Evolutionary conservation across 371 early-diverging fungal genomes (phyloP), one percentile per base, ranked within the genome.

Genomic region (Smittium mucronatum): DNA sequence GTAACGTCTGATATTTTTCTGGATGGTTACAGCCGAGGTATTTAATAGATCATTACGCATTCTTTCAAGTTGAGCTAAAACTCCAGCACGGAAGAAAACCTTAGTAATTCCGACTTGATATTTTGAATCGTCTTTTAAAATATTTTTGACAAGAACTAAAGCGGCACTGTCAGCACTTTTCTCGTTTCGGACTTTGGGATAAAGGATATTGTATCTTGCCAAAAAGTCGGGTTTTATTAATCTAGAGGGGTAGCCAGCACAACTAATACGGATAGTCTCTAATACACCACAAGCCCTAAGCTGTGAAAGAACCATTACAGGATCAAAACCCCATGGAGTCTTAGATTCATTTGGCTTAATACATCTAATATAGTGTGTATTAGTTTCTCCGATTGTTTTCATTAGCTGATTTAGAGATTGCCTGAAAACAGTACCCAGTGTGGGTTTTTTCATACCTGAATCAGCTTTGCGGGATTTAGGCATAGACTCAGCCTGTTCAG

Each of bases 1-100:
- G 70, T 85, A 86, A 58, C 92, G 82, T 26, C 88, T 85, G 74
- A 91, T 86, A 74, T 93, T 92, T 85, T 93, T 91, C 82, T 95
- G 95, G 73, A 95, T 85, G 71, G 91, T 72, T 15, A 89, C 85
- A 34, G 93, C 94, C 36, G 88, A 89, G 58, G 81, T 82, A 36
- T 88, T 88, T 76, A 92, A 81, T 63, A 89, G 84, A 69, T 93
- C 93, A 5, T 89, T 83, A 36, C 95, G 87, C 34, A 88, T 79
- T 77, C 93, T 94, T 76, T 96, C 97, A 71, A 97, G 80, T 70
- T 83, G 87, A 15, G 97, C 97, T 64, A 97, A 82, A 84, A 89
- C 91, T 69, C 98, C 98, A 36, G 98, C 93, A n/a, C 97, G 90
- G 91, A 99, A 98, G 78, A 99, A 99, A 69, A 99, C 90, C 80